Base-by-base conservation (phyloP, 805 yeast genomes). In the Metschnikowia noctiluminum region DNA sequence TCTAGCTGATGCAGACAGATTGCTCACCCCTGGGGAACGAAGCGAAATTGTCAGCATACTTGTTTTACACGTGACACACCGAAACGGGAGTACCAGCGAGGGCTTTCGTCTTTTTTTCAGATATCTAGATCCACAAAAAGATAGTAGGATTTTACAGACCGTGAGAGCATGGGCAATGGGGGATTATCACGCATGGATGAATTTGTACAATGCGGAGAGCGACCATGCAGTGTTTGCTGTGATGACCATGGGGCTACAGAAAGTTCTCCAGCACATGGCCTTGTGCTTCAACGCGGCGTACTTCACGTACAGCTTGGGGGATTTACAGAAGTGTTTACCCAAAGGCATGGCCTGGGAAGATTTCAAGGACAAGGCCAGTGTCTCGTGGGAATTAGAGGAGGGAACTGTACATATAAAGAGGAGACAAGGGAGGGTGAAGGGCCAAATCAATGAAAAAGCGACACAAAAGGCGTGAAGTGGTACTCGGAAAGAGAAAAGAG, bases 11-110 rank as follows among this genome's bases (percentile, higher is more conserved):
- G 61, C 63, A 13, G 50, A 54, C 9, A 26, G 27, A n/a, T 37
- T 52, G 11, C 58, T 77, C 26, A 51, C 58, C 0, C 35, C 42
- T 1, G 56, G 54, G 0, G 82, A 78, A 54, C 50, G 58, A 1
- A 59, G 61, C 30, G 81, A 77, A 48, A 55, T 79, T 15, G 68
- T 70, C 13, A 61, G 71, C 5, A 60, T 79, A 14, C 59, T 76
- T 42, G 68, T 71, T 2, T 61, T 81, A 11, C 86, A 82, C 56
- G 51, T 67, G 9, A 48, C 72, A 0, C 82, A 78, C 61, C 68
- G 68, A 52, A 69, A 64, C 53, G 53, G 61, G 15, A 68, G 70
- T 15, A 52, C 58, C 28, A 56, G 65, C 38, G 51, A 53, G 14
- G 73, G 79, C 1, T 49, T 75, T 6, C 53, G 56, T 15, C 43